Base-by-base conservation (phyloP, 2,329 filamentous ascomycete genomes). In the Fusarium lateritium region DNA sequence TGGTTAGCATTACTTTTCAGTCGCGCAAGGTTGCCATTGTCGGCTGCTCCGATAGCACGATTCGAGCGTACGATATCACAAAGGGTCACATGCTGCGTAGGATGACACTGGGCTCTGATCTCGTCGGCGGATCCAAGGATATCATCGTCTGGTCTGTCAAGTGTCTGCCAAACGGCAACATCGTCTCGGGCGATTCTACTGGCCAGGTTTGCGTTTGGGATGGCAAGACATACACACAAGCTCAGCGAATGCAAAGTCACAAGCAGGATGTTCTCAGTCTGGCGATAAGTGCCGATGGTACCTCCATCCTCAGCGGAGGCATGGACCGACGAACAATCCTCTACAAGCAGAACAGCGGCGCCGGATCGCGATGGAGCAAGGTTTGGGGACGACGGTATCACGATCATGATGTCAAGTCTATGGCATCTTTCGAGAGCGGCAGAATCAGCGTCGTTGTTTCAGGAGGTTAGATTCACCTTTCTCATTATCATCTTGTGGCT, bases 41-140 rank as follows among this genome's bases (percentile, higher is more conserved):
- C 36, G 96, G 96, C 22, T 98, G 96, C 78, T 95, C 94, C n/a
- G 95, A 99, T 81, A 94, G 94, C 79, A 93, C 90, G n/a, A 96
- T 99, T 70, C 91, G 95, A 66, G 88, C 96, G 54, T 97, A 94
- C 80, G 94, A 98, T 77, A 91, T 94, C 71, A 86, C 92, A 51
- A 95, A 89, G 76, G 93, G 93, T 15, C 86, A 89, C 53, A 85
- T 93, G 63, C 77, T 97, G 61, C 88, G 94, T 45, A 93, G 89
- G 69, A 96, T 99, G 86, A 94, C 94, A 1, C 82, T 98, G 34
- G 96, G 95, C 6, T 90, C 91, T 56, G 93, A 95, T 36, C 85
- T 93, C 13, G 83, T 84, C 9, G 92, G 92, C 44, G 93, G 93
- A 8, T 89, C 92, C 19, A 95, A 93, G 79, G 92, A 97, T 70